Evolutionary conservation across 2,329 filamentous ascomycete species (phyloP).

Genomic region (Nothophaeocryptopus gaeumannii): DNA sequence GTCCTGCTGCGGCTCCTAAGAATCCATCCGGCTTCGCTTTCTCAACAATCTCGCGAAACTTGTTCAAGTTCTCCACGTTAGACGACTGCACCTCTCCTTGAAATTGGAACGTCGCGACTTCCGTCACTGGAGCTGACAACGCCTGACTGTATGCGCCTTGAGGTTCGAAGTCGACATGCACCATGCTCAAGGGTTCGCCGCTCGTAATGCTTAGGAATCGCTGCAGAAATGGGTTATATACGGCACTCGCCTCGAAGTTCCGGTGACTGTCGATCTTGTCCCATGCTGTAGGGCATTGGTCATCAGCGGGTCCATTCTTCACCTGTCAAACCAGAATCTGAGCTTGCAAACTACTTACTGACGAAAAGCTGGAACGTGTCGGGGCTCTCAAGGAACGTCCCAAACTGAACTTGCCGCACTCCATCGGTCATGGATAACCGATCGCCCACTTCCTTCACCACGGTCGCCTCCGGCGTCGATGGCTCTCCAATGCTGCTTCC

Average conservation of each 20-base stretch:
- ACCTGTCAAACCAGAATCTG: not conserved
- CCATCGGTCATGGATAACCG: slow-evolving; percentile 40
- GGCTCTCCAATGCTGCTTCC: slow-evolving; percentile 35
- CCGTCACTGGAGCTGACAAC: slow-evolving; percentile 47
- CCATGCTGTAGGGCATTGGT: slow-evolving; percentile 40
- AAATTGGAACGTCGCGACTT: slow-evolving; percentile 49
- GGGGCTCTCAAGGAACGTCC: slow-evolving; percentile 41
- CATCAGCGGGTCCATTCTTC: slow-evolving; percentile 1
- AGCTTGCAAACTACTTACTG: slow-evolving; percentile 32
- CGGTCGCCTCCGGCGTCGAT: slow-evolving; percentile 27
- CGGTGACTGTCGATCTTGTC: slow-evolving; percentile 39
- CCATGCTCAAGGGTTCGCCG: slow-evolving; percentile 26
- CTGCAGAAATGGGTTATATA: slow-evolving; percentile 41
- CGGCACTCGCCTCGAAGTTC: slow-evolving; percentile 38
- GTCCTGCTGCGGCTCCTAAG: slow-evolving; percentile 22
- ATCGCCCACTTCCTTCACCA: slow-evolving; percentile 34
- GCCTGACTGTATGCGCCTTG: slow-evolving; percentile 19
- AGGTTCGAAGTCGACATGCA: slow-evolving; percentile 37
- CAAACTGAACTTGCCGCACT: slow-evolving; percentile 37
- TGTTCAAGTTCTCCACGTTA: slow-evolving; percentile 35
- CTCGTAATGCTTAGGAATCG: slow-evolving; percentile 31
- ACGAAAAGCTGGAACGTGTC: slow-evolving; percentile 39
- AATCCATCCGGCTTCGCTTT: slow-evolving; percentile 31
- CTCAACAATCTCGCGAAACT: slow-evolving; percentile 39
- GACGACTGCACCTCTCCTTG: slow-evolving; percentile 32